Conservation (phyloP, 148 eudicot species). For the Talinum fruticosum region DNA sequence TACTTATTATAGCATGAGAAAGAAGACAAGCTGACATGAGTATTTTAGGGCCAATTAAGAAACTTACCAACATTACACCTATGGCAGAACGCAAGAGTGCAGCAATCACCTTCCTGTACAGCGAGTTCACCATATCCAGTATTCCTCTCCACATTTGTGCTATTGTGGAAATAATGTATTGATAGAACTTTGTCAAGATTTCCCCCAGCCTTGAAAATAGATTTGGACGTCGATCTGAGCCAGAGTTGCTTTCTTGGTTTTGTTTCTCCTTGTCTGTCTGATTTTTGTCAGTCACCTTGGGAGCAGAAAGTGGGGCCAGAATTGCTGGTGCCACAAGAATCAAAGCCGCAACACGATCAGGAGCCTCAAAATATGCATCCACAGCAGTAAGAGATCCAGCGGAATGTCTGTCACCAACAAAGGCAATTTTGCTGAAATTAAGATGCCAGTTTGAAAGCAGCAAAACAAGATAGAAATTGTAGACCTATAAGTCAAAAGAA, state of each 20-base stretch:
- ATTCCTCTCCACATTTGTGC: conserved; percentile 48
- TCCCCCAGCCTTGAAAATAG: conserved; percentile 39
- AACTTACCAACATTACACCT: conserved; percentile 62
- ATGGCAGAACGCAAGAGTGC: conserved; percentile 73
- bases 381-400: conserved; percentile 86
- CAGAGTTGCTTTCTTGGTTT: conserved; percentile 37
- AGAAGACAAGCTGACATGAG: neutral
- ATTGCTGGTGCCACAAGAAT: conserved; percentile 95
- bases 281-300: conserved; percentile 33
- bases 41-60: neutral
- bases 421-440: neutral
- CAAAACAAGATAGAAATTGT: neutral
- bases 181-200: conserved; percentile 40
- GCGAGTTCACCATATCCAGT: conserved; percentile 40
- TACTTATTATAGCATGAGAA: too few relatives aligned
- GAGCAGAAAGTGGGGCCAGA: conserved; percentile 49
- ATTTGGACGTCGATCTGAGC: conserved; percentile 34
- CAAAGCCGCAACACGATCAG: conserved; percentile 81
- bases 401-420: conserved; percentile 64
- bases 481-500: neutral
- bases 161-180: conserved; percentile 35
- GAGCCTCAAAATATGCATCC: conserved; percentile 86
- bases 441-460: neutral
- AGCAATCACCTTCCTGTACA: conserved; percentile 65
- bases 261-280: conserved; percentile 30